Conservation (phyloP, 1,284 basidiomycete species). For the Heterobasidion occidentale region DNA sequence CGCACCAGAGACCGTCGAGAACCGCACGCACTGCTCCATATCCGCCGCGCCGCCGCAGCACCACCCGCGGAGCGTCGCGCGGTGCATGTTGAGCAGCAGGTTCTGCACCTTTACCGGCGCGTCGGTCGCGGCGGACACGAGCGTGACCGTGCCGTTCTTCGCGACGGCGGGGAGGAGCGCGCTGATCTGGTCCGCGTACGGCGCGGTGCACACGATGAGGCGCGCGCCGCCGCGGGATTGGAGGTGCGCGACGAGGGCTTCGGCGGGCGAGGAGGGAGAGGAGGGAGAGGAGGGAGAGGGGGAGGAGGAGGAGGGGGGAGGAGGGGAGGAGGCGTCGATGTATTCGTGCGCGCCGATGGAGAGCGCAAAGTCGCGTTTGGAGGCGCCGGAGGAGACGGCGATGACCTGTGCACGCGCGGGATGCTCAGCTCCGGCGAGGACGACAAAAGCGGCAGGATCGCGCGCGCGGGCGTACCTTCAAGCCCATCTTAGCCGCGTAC, state of each 20-base stretch:
- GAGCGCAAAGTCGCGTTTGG: conserved; percentile 20
- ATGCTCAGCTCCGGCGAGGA: not conserved
- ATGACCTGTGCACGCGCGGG: not conserved
- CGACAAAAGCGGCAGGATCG: no score
- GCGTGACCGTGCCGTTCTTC: conserved; percentile 7
- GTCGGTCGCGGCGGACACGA: conserved; percentile 10
- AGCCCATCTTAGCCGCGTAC: conserved; percentile 17
- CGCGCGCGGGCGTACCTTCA: conserved; percentile 3
- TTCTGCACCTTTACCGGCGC: conserved; percentile 13
- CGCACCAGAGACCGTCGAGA: conserved; percentile 6
- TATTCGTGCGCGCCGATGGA: conserved; percentile 19
- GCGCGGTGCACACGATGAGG: conserved; percentile 26
- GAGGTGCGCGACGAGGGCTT: conserved; percentile 15
- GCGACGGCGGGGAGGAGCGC: conserved; percentile 11
- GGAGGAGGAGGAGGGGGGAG: conserved; percentile 10
- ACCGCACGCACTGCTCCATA: conserved; percentile 14
- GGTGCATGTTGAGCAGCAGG: conserved; percentile 14
- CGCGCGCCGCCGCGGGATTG: conserved; percentile 29
- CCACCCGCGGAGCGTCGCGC: conserved; percentile 13
- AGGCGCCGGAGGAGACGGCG: conserved; percentile 18
- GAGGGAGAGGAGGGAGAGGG: conserved; percentile 10
- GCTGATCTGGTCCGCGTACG: conserved; percentile 19
- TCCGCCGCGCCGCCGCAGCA: conserved; percentile 12
- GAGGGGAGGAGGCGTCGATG: conserved; percentile 14
- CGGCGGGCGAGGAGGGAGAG: conserved; percentile 7